phyloP scores from a whole-genome alignment of 768 basidiomycete genomes.

The Kwoniella mangroviensis region DNA sequence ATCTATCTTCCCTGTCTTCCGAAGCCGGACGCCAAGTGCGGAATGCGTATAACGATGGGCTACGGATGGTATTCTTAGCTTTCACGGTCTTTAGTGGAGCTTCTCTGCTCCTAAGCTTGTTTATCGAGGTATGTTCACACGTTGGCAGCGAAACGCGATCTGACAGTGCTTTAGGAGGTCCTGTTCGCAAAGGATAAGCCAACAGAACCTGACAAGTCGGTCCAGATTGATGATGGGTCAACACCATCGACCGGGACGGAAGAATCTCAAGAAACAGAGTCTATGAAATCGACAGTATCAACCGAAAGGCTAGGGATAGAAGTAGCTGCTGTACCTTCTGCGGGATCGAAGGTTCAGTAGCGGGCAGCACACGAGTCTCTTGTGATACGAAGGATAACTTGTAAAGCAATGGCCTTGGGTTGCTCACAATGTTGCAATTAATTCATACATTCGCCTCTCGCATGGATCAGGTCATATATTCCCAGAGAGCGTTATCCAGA shows the following conservation, averaged over 20 bases:
- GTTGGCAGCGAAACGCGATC: background rate
- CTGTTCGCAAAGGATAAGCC: slow-evolving; percentile 31
- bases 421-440: background rate
- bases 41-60: slow-evolving; percentile 38
- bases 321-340: background rate
- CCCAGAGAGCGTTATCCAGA: slow-evolving; percentile 7
- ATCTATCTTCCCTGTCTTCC: slow-evolving; percentile 10
- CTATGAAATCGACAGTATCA: background rate
- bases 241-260: background rate
- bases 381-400: too few relatives aligned
- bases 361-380: too few relatives aligned
- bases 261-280: background rate
- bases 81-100: slow-evolving; percentile 37
- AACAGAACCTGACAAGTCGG: background rate
- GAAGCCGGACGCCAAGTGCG: slow-evolving; percentile 15
- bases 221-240: background rate
- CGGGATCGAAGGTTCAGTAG: too few relatives aligned
- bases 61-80: slow-evolving; percentile 45
- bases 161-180: slow-evolving; percentile 22
- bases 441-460: background rate
- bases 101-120: slow-evolving; percentile 35
- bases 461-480: slow-evolving; percentile 7
- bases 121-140: slow-evolving; percentile 33
- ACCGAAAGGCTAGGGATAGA: too few relatives aligned
- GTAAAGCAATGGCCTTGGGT: background rate